Percentiles rank a stretch among this genome's conserved stretches.
phyloP scores from a whole-genome alignment of 2,329 filamentous ascomycete genomes.

The Cladorrhinum sp. region DNA sequence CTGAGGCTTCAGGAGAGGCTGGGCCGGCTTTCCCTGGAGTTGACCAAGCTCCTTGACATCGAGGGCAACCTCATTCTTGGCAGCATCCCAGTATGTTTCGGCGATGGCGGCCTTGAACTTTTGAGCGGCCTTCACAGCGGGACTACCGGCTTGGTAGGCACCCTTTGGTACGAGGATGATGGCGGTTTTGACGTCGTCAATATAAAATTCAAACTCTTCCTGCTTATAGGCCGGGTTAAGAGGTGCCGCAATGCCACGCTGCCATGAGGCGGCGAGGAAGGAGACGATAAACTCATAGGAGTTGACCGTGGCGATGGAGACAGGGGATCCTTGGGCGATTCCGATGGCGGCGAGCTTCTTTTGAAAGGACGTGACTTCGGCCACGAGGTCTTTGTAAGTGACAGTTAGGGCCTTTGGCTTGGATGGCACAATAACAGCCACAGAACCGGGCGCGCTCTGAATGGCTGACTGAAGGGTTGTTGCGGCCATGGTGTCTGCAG shows the following conservation, averaged over 20 bases:
- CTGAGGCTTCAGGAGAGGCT: conserved; percentile 48
- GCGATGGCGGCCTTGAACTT: conserved; percentile 82
- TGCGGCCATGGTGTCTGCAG: conserved; percentile 32
- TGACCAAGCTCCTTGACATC: conserved; percentile 76
- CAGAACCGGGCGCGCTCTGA: conserved; percentile 42
- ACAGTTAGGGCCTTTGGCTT: conserved; percentile 60
- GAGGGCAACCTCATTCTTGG: conserved; percentile 62
- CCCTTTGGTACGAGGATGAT: conserved; percentile 73
- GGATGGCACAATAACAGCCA: conserved; percentile 71
- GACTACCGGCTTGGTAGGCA: conserved; percentile 61
- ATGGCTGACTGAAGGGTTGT: conserved; percentile 50
- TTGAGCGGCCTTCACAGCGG: conserved; percentile 71
- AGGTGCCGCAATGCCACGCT: conserved; percentile 79
- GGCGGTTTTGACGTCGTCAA: conserved; percentile 78
- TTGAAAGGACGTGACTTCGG: conserved; percentile 70
- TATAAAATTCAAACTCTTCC: conserved; percentile 88
- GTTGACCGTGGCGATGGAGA: conserved; percentile 81
- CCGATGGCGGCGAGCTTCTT: conserved; percentile 73
- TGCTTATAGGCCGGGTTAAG: conserved; percentile 87
- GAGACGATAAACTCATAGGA: conserved; percentile 85
- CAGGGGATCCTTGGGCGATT: conserved; percentile 64
- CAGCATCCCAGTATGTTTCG: conserved; percentile 76
- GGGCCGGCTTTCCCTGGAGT: conserved; percentile 45
- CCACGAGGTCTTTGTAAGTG: conserved; percentile 64
- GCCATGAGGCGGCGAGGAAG: conserved; percentile 82